Evolutionary conservation across 805 yeast species (phyloP).

Genomic region (Suhomyces pyralidae): DNA sequence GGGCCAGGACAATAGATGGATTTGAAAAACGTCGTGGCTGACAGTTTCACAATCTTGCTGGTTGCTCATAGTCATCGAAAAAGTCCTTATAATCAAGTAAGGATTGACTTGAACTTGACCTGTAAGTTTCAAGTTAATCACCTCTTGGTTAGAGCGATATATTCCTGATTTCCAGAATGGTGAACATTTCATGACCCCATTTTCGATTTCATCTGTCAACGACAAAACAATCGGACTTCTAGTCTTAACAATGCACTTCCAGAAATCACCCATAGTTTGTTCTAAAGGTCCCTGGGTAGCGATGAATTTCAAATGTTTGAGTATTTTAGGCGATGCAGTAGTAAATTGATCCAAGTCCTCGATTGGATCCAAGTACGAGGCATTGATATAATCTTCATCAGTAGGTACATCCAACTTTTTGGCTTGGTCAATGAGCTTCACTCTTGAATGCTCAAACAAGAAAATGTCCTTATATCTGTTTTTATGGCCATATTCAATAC

Average conservation of each 20-base stretch:
- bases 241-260: slow-evolving; percentile 71
- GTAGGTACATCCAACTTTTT: slow-evolving; percentile 16
- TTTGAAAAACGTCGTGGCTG: slow-evolving; percentile 56
- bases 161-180: slow-evolving; percentile 72
- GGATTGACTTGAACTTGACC: slow-evolving; percentile 3
- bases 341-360: slow-evolving; percentile 10
- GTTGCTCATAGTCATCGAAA: slow-evolving; percentile 11
- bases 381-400: slow-evolving; percentile 71
- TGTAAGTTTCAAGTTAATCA: slow-evolving; percentile 18
- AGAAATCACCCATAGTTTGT: slow-evolving; percentile 77
- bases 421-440: slow-evolving; percentile 42
- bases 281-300: slow-evolving; percentile 89
- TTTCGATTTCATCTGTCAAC: slow-evolving; percentile 72
- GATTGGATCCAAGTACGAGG: slow-evolving; percentile 56
- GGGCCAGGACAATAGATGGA: slow-evolving; percentile 80
- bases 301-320: slow-evolving; percentile 37
- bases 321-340: slow-evolving; percentile 4
- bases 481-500: slow-evolving; percentile 63
- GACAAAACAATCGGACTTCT: slow-evolving; percentile 66
- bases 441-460: slow-evolving; percentile 84
- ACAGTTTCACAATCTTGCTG: background rate
- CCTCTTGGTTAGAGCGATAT: slow-evolving; percentile 34
- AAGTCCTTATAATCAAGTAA: slow-evolving; percentile 13
- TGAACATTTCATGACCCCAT: slow-evolving; percentile 72
- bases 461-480: slow-evolving; percentile 85